A percentile compares a stretch with the other conserved stretches of the same genome.
Evolutionary conservation across 805 yeast species (phyloP).

Genomic region (Zygotorulaspora florentina): DNA sequence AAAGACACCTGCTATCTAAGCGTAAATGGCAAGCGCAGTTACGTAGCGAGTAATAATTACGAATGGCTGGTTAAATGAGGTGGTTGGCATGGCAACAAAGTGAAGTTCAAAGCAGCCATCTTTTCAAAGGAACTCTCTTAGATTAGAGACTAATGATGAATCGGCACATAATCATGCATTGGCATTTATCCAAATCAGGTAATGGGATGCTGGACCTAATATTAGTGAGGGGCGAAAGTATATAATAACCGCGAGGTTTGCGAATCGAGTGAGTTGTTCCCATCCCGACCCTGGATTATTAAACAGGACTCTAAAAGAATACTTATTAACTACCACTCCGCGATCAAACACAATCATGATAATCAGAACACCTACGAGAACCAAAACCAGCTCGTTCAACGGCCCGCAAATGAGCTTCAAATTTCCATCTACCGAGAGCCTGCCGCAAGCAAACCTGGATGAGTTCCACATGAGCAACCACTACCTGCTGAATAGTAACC

Average conservation of each 20-base stretch:
- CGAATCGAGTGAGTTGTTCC: too few relatives aligned
- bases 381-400: conserved; percentile 37
- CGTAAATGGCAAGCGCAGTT: neutral
- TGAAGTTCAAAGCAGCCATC: conserved; percentile 4
- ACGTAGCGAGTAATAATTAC: neutral
- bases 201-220: neutral
- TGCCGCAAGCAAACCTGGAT: conserved; percentile 13
- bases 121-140: neutral
- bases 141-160: neutral
- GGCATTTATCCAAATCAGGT: neutral
- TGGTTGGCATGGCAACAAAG: conserved; percentile 1
- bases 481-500: conserved; percentile 23
- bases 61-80: neutral
- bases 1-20: too few relatives aligned
- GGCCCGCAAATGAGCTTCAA: conserved; percentile 40
- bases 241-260: neutral
- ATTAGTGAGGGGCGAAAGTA: neutral
- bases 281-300: too few relatives aligned
- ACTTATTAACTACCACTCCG: neutral
- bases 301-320: neutral
- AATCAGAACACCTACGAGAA: conserved; percentile 32
- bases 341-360: conserved; percentile 13
- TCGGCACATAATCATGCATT: too few relatives aligned
- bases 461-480: conserved; percentile 29
- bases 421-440: conserved; percentile 36